Conservation (phyloP, 208 protist species). For the Wallacemonas collosoma region DNA sequence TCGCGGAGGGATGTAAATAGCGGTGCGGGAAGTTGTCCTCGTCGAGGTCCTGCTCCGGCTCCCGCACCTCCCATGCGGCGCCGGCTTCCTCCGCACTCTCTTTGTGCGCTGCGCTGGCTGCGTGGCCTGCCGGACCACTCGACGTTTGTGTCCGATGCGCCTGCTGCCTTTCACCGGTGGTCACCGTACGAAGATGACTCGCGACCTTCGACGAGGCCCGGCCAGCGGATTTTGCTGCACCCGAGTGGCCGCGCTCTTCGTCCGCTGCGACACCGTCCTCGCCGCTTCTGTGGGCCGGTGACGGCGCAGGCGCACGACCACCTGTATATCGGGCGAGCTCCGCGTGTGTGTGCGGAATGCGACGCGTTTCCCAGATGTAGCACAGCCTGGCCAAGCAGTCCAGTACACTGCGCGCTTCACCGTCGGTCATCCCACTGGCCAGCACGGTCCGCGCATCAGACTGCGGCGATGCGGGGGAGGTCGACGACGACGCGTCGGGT, state of each 20-base stretch:
- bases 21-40: slow-evolving; percentile 87
- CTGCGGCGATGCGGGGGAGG: background rate
- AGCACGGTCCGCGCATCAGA: background rate
- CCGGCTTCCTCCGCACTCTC: background rate
- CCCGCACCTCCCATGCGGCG: background rate
- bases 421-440: slow-evolving; percentile 14
- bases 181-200: background rate
- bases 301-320: background rate
- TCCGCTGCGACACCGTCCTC: slow-evolving; percentile 1
- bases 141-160: background rate
- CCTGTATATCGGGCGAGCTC: slow-evolving; percentile 29
- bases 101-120: background rate
- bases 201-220: background rate
- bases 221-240: background rate
- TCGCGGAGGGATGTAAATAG: slow-evolving; percentile 72
- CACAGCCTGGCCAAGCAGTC: slow-evolving; percentile 60
- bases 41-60: slow-evolving; percentile 65
- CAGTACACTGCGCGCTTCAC: slow-evolving; percentile 43
- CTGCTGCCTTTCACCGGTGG: background rate
- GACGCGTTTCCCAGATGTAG: slow-evolving; percentile 79
- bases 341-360: slow-evolving; percentile 60
- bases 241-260: background rate
- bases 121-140: too few species aligned
- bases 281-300: background rate
- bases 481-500: background rate